These are phyloP conservation scores for Phytophthora palmivora DNA, from an alignment of 352 stramenopile genomes.

Conservation along the genomic window DNA sequence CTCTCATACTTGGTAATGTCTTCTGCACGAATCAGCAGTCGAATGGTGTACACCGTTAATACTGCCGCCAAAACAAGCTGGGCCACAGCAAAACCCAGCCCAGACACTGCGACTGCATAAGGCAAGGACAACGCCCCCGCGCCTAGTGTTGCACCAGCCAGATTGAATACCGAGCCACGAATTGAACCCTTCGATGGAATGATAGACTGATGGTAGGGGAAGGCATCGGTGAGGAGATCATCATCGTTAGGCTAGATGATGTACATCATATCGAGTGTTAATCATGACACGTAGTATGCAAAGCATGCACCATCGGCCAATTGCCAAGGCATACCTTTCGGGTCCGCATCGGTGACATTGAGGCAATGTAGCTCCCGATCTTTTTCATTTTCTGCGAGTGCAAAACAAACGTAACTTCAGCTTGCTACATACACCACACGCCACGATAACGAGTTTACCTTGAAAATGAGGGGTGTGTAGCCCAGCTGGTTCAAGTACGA, in stretches of 20 bases:
- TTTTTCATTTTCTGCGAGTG: conserved; percentile 63
- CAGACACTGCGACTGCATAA: conserved; percentile 83
- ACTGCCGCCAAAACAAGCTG: conserved; percentile 75
- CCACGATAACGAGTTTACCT: conserved; percentile 43
- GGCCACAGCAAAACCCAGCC: conserved; percentile 73
- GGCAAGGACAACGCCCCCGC: conserved; percentile 80
- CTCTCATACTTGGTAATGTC: conserved; percentile 78
- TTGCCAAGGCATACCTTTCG: conserved; percentile 33
- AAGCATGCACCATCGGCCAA: neutral
- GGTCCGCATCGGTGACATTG: conserved; percentile 70
- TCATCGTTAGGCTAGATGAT: conserved; percentile 41
- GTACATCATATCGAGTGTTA: conserved; percentile 2
- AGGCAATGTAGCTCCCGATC: conserved; percentile 76
- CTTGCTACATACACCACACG: conserved; percentile 14
- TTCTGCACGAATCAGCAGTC: conserved; percentile 76
- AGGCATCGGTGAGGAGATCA: conserved; percentile 62
- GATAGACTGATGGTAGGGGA: conserved; percentile 80
- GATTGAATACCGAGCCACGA: conserved; percentile 86
- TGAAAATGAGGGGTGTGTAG: conserved; percentile 85
- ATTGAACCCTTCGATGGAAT: conserved; percentile 86
- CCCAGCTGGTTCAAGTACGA: conserved; percentile 78
- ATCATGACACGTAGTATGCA: neutral
- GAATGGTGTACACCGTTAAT: conserved; percentile 86
- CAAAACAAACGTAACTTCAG: neutral
- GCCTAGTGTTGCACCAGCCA: conserved; percentile 81